Conservation (phyloP, 106 monocot genomes). For the Platanthera zijinensis region DNA sequence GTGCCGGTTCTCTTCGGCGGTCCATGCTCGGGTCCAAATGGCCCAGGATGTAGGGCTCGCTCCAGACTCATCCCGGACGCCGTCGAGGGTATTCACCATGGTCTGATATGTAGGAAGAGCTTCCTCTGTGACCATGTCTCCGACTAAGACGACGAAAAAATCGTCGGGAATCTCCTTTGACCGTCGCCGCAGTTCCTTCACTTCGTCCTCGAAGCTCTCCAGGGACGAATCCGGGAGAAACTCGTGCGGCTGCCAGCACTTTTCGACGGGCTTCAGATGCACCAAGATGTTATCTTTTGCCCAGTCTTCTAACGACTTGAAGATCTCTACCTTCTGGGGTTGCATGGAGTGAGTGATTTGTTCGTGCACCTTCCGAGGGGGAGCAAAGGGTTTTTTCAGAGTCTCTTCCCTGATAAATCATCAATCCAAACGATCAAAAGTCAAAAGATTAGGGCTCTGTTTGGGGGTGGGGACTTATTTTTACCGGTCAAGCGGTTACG, state of each 20-base stretch:
- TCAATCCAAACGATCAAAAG: background rate
- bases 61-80: constrained; percentile 49
- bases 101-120: constrained; percentile 30
- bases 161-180: constrained; percentile 54
- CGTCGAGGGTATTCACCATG: constrained; percentile 54
- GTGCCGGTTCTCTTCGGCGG: constrained; percentile 15
- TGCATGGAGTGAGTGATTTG: constrained; percentile 57
- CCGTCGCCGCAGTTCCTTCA: constrained; percentile 33
- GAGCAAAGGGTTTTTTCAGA: constrained; percentile 29
- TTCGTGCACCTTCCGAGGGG: constrained; percentile 42
- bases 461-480: no score
- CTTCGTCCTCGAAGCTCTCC: constrained; percentile 31
- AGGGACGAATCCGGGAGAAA: constrained; percentile 40
- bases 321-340: constrained; percentile 48
- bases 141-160: constrained; percentile 50
- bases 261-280: constrained; percentile 48
- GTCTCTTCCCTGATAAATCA: constrained; percentile 23
- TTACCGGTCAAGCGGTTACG: no score
- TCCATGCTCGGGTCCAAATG: constrained; percentile 56
- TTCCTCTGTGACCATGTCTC: constrained; percentile 44
- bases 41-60: constrained; percentile 56
- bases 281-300: constrained; percentile 37
- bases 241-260: constrained; percentile 60
- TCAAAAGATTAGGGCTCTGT: no score
- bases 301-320: constrained; percentile 41